phyloP scores from a whole-genome alignment of 495 filamentous ascomycete species.

The Staphylotrichum longicolle region DNA sequence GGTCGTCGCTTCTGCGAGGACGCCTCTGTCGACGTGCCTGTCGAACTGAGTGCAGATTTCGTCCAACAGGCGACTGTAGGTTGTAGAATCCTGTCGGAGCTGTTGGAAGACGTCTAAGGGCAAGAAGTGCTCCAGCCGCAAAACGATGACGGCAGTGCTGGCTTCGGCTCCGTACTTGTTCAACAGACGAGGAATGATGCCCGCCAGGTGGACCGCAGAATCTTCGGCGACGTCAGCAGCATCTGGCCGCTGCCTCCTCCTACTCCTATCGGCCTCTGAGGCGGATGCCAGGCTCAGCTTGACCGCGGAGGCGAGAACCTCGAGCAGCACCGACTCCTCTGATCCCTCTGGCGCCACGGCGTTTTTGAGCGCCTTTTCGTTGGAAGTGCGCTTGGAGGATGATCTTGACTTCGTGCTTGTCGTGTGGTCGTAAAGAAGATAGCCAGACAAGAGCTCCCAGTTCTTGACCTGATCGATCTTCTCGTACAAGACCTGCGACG shows the following conservation, averaged over 20 bases:
- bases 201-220: slow-evolving; percentile 68
- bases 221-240: slow-evolving; percentile 66
- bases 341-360: slow-evolving; percentile 69
- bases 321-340: slow-evolving; percentile 81
- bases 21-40: slow-evolving; percentile 78
- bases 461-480: slow-evolving; percentile 72
- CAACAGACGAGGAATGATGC: slow-evolving; percentile 76
- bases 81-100: slow-evolving; percentile 77
- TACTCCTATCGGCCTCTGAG: slow-evolving; percentile 60
- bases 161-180: slow-evolving; percentile 92
- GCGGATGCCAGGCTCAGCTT: slow-evolving; percentile 61
- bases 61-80: slow-evolving; percentile 77
- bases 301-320: slow-evolving; percentile 78
- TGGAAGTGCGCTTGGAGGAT: slow-evolving; percentile 41
- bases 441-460: slow-evolving; percentile 87
- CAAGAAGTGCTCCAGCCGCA: slow-evolving; percentile 82
- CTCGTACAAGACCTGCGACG: slow-evolving; percentile 79
- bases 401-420: slow-evolving; percentile 46
- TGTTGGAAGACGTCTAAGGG: slow-evolving; percentile 88
- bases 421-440: slow-evolving; percentile 89
- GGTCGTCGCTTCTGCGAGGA: slow-evolving; percentile 78
- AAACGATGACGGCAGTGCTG: slow-evolving; percentile 75
- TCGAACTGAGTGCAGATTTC: slow-evolving; percentile 94
- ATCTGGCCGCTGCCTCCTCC: slow-evolving; percentile 58
- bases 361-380: slow-evolving; percentile 57